Percentiles rank a stretch among this genome's conserved stretches.
Conservation (phyloP, 441 rosid species). For the Caryocar brasiliense region DNA sequence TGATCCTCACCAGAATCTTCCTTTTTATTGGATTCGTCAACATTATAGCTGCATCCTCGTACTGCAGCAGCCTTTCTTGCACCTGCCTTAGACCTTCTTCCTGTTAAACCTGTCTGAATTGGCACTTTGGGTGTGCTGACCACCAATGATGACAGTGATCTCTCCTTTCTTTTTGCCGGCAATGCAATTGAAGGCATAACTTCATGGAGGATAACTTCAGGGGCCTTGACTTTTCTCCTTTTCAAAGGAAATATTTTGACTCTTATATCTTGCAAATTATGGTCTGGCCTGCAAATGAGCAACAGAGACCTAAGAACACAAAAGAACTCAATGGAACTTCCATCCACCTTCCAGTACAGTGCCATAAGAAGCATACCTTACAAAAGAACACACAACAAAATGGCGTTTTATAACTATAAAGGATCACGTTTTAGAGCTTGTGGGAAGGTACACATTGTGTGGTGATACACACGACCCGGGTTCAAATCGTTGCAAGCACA, state of each 20-base stretch:
- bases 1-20: conserved; percentile 37
- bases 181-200: conserved; percentile 31
- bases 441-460: too few relatives aligned
- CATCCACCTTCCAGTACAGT: too few relatives aligned
- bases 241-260: conserved; percentile 55
- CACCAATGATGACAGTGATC: conserved; percentile 57
- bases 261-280: conserved; percentile 61
- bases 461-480: too few relatives aligned
- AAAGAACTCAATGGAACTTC: too few relatives aligned
- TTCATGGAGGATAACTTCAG: conserved; percentile 53
- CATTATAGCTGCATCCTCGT: conserved; percentile 25
- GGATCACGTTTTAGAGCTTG: too few relatives aligned
- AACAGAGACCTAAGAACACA: conserved; percentile 10
- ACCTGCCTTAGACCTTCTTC: conserved; percentile 44
- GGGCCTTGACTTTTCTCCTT: conserved; percentile 45
- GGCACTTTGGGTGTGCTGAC: conserved; percentile 50
- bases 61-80: conserved; percentile 37
- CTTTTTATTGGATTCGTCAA: conserved; percentile 30
- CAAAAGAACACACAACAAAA: too few relatives aligned
- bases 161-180: conserved; percentile 60
- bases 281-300: conserved; percentile 49
- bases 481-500: too few relatives aligned
- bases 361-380: too few relatives aligned
- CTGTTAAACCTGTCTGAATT: conserved; percentile 42
- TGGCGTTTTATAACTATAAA: too few relatives aligned